Evolutionary conservation across 2,329 filamentous ascomycete species (phyloP), one percentile per base, ranked within the genome.

Genomic region (Fusarium phyllophilum): DNA sequence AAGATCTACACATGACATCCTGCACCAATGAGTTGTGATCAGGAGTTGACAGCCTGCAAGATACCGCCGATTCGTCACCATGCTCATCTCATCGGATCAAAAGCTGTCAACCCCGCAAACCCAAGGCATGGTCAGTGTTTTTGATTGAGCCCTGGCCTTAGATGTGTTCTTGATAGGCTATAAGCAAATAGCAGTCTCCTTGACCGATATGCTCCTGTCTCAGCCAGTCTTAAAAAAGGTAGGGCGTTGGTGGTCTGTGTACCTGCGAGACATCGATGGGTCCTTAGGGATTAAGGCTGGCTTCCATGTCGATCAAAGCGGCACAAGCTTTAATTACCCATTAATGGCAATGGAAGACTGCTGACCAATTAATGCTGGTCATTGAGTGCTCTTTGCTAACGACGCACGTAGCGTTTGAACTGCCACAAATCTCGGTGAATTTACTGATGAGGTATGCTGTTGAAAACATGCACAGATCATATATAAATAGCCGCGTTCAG

Each of bases 161-260:
- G 15, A 33, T 36, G 39, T 33, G 45, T 46, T 44, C 34, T 46
- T 46, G 42, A 38, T 36, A 39, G 24, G 59, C 38, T 66, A 39
- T 13, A 26, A 29, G 26, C 33, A 17, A 49, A 26, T 31, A 39
- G 34, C 24, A 44, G 33, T 42, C 39, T 48, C 70, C 65, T 66
- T 70, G 69, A 45, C 58, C 31, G 44, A 55, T 54, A 49, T 36
- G 38, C n/a, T 24, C 17, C 31, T 61, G 54, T 59, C 65, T 42
- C 44, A 62, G 42, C 65, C 59, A 68, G 45, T 38, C 42, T 48
- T 52, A 55, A 68, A n/a, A 51, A 51, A 14, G 17, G 34, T 55
- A 66, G 69, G 64, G 64, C 51, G 59, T 44, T 70, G 49, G 34
- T 73, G 68, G 58, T 73, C 54, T 63, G 64, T 69, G 69, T 62